Conservation (phyloP, 1,139 yeast genomes). For the Pichia sp. region DNA sequence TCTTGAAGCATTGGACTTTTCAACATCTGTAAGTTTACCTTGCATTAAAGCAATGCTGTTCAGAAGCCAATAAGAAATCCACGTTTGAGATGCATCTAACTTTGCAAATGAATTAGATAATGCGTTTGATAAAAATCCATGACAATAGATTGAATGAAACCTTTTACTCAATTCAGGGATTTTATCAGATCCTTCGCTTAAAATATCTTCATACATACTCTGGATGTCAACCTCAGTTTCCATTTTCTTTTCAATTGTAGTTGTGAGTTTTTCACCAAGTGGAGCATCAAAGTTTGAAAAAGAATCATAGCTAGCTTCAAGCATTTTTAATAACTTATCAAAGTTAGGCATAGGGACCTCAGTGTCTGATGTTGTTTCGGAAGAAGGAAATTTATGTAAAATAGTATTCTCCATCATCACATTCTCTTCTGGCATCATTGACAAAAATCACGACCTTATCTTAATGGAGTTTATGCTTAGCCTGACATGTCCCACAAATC, state of each 20-base stretch:
- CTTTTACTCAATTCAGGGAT: conserved; percentile 29
- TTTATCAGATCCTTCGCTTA: conserved; percentile 25
- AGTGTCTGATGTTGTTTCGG: too few relatives aligned
- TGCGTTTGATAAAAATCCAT: conserved; percentile 36
- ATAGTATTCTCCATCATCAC: too few relatives aligned
- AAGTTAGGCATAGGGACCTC: conserved; percentile 13
- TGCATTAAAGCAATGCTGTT: conserved; percentile 48
- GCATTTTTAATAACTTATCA: conserved; percentile 25
- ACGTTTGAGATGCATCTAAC: conserved; percentile 83
- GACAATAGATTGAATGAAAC: conserved; percentile 37
- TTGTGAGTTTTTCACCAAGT: conserved; percentile 18
- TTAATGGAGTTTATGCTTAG: too few relatives aligned
- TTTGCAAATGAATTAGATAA: conserved; percentile 45
- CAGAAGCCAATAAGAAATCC: conserved; percentile 83
- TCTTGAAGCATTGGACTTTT: conserved; percentile 6
- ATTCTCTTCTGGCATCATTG: background rate
- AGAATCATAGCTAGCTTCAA: conserved; percentile 12
- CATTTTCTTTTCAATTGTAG: conserved; percentile 28
- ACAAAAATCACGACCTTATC: background rate
- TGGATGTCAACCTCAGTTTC: conserved; percentile 27
- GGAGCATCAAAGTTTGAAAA: conserved; percentile 10
- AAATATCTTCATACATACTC: conserved; percentile 28
- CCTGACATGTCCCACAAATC: too few relatives aligned
- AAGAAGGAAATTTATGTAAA: too few relatives aligned
- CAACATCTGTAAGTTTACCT: conserved; percentile 13